Evolutionary conservation across 2,329 filamentous ascomycete species (phyloP), one percentile per base, ranked within the genome.

Genomic region (Juglanconis sp.): DNA sequence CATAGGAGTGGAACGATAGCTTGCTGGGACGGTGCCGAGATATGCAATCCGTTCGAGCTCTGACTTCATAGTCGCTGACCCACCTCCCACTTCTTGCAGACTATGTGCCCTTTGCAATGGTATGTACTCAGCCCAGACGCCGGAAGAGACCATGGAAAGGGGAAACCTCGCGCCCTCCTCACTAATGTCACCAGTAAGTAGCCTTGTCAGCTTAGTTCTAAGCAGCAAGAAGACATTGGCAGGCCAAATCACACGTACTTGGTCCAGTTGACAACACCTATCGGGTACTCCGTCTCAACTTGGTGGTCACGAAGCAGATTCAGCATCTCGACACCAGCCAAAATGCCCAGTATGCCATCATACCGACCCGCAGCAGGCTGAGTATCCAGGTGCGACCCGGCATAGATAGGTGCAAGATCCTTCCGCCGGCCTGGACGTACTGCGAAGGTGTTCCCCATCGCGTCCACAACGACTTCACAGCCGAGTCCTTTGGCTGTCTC

Each of bases 141-240:
- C 90, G 0, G 89, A 92, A 0, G 87, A 79, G 32, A 89, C 76
- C 85, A 91, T 92, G 35, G 85, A 89, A 57, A 87, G 86, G 0
- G 90, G 89, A 64, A 94, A 94, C 0, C 90, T 83, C 1, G 90
- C 90, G 3, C 90, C 90, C 75, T 95, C 91, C 75, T 95, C 91
- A 68, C 87, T 89, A 32, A 60, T 15, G 9, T 8, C 3, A 10
- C 32, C 17, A 24, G 17, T 24, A 4, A 9, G 3, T 34, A 9
- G 1, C 1, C 24, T 42, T 9, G 32, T 48, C 13, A 38, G 24
- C 24, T 15, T 36, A n/a, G 13, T 4, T 24, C 6, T 5, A 2
- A 31, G 10, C n/a, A 13, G 17, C 30, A 32, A 3, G 10, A 9
- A 40, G 15, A 17, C 11, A 35, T 17, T 24, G 42, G 7, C 4